A percentile compares a stretch with the other conserved stretches of the same genome.
phyloP scores from a whole-genome alignment of 306 rosid species.

The Corylus americana region DNA sequence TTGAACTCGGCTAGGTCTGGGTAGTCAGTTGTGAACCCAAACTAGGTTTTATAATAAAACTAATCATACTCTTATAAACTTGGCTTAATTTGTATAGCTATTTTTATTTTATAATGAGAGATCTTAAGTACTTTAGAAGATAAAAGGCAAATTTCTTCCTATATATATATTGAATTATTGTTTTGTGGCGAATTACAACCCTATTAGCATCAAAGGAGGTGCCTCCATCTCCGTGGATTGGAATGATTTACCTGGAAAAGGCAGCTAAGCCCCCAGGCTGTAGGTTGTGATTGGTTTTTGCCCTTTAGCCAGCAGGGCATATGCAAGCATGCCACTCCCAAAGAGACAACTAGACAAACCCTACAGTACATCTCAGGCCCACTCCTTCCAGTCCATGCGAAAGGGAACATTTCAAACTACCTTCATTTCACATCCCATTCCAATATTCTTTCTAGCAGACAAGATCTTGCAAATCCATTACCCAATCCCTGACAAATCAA shows the following conservation, averaged over 20 bases:
- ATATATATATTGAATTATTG: too few relatives aligned
- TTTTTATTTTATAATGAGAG: too few relatives aligned
- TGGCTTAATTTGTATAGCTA: too few relatives aligned
- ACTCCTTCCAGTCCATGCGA: conserved; percentile 18
- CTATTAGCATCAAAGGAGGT: neutral
- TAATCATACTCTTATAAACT: too few relatives aligned
- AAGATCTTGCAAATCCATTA: conserved; percentile 66
- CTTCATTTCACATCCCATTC: conserved; percentile 47
- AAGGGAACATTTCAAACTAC: conserved; percentile 38
- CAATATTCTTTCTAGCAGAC: conserved; percentile 58
- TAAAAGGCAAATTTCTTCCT: too few relatives aligned
- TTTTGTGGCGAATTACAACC: too few relatives aligned
- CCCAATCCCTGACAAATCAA: conserved; percentile 50
- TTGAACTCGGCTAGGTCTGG: too few relatives aligned
- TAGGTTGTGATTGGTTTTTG: neutral
- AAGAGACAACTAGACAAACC: conserved; percentile 45
- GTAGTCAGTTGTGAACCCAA: too few relatives aligned
- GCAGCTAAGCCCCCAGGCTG: neutral
- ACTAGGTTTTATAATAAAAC: too few relatives aligned
- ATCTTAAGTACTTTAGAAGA: too few relatives aligned
- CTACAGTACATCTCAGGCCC: conserved; percentile 38
- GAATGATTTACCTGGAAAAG: neutral
- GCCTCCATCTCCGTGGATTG: neutral
- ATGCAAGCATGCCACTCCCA: conserved; percentile 15
- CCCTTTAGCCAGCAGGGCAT: conserved; percentile 3